Conservation (phyloP, 441 rosid genomes). For the Biscutella auriculata region DNA sequence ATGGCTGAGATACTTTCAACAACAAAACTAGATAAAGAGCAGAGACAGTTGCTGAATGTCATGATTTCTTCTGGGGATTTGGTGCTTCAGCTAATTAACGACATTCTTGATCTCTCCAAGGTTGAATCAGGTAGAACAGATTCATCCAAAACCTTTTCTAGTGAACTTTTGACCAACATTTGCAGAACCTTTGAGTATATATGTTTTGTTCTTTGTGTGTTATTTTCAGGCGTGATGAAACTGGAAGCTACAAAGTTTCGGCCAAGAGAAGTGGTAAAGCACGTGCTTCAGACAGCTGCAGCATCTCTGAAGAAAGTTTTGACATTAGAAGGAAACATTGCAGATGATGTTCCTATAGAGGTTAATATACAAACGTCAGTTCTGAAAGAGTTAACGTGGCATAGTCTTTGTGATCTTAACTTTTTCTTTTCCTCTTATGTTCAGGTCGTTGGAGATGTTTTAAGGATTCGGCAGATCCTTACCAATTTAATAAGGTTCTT, state of each 20-base stretch:
- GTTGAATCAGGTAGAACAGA: slow-evolving; percentile 84
- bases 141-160: no score
- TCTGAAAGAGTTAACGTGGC: neutral
- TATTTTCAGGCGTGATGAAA: slow-evolving; percentile 58
- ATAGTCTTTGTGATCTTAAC: neutral
- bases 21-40: slow-evolving; percentile 67
- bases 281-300: slow-evolving; percentile 94
- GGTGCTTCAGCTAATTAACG: slow-evolving; percentile 87
- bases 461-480: slow-evolving; percentile 85
- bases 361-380: slow-evolving; percentile 14
- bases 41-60: slow-evolving; percentile 60
- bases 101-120: slow-evolving; percentile 95
- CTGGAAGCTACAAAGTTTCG: slow-evolving; percentile 87
- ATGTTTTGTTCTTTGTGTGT: neutral
- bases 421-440: neutral
- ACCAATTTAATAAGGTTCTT: slow-evolving; percentile 84
- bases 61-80: slow-evolving; percentile 96
- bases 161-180: no score
- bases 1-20: slow-evolving; percentile 88
- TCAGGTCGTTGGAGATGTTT: slow-evolving; percentile 92
- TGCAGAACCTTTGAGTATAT: neutral
- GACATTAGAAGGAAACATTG: slow-evolving; percentile 70
- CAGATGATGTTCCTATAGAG: slow-evolving; percentile 88
- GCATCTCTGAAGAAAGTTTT: slow-evolving; percentile 73
- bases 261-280: slow-evolving; percentile 86